These are phyloP conservation scores for Hydnomerulius pinastri DNA, from an alignment of 768 basidiomycete species.

Conservation along the genomic window DNA sequence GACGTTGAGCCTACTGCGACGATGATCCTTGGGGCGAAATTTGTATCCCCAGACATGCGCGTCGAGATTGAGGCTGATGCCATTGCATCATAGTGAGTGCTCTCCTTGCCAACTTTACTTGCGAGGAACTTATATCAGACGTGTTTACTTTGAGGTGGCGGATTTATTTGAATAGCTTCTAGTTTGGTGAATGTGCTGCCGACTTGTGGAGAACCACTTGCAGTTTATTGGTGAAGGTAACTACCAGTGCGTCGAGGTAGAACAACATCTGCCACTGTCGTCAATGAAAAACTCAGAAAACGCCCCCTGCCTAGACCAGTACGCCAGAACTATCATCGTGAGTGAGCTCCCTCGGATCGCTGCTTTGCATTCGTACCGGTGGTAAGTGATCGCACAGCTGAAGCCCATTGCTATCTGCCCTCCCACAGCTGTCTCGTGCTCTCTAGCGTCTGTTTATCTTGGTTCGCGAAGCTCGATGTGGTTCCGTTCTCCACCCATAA, in stretches of 20 bases:
- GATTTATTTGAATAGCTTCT: neutral
- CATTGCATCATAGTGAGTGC: slow-evolving; percentile 14
- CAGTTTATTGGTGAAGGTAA: too few species aligned
- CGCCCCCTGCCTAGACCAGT: too few species aligned
- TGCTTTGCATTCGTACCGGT: neutral
- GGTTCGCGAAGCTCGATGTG: neutral
- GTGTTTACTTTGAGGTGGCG: neutral
- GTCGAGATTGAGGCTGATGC: slow-evolving; percentile 61
- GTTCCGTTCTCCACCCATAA: neutral
- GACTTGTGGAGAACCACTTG: too few species aligned
- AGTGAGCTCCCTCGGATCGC: too few species aligned
- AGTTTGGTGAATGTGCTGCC: too few species aligned
- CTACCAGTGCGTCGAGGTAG: too few species aligned
- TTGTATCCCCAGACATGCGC: slow-evolving; percentile 49
- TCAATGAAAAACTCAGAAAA: too few species aligned
- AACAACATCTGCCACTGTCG: too few species aligned
- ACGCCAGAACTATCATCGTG: too few species aligned
- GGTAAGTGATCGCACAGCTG: neutral
- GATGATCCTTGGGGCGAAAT: slow-evolving; percentile 51
- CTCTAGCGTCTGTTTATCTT: neutral
- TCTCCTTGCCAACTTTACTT: neutral
- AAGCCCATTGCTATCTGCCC: neutral
- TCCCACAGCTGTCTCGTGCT: neutral
- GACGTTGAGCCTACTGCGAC: slow-evolving; percentile 50
- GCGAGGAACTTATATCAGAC: neutral